These are phyloP conservation scores for Hypomyces rosellus DNA, from an alignment of 2,329 filamentous ascomycete genomes.

Conservation along the genomic window DNA sequence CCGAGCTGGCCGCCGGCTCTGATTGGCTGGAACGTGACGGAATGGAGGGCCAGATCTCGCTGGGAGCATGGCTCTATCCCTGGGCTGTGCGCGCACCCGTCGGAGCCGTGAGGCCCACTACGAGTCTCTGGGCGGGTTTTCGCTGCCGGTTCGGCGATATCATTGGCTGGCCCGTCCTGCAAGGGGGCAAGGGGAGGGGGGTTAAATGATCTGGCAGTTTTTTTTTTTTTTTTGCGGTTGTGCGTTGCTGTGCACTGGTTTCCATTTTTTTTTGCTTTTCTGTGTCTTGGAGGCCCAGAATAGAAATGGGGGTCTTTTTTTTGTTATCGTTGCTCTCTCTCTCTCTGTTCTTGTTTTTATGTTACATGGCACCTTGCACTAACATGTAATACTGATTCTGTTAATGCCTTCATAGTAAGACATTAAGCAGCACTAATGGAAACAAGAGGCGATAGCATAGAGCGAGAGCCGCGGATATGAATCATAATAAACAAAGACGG, in stretches of 20 bases:
- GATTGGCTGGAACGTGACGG: background rate
- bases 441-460: too few relatives aligned
- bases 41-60: background rate
- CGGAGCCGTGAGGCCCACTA: constrained; percentile 11
- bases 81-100: constrained; percentile 14
- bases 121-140: background rate
- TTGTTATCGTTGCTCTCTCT: too few relatives aligned
- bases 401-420: too few relatives aligned
- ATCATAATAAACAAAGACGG: too few relatives aligned
- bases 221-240: background rate
- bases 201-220: background rate
- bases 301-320: background rate
- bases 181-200: constrained; percentile 4
- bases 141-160: background rate
- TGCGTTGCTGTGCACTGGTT: too few relatives aligned
- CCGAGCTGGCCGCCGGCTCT: background rate
- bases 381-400: background rate
- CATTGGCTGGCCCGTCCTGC: constrained; percentile 2
- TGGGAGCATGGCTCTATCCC: constrained; percentile 1
- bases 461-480: too few relatives aligned
- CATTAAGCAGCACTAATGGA: too few relatives aligned
- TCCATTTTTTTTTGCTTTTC: background rate
- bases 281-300: background rate
- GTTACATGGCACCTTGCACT: background rate
- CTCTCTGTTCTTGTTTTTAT: too few relatives aligned